Evolutionary conservation across 2,329 filamentous ascomycete species (phyloP).

Genomic region (Dactylonectria estremocensis): DNA sequence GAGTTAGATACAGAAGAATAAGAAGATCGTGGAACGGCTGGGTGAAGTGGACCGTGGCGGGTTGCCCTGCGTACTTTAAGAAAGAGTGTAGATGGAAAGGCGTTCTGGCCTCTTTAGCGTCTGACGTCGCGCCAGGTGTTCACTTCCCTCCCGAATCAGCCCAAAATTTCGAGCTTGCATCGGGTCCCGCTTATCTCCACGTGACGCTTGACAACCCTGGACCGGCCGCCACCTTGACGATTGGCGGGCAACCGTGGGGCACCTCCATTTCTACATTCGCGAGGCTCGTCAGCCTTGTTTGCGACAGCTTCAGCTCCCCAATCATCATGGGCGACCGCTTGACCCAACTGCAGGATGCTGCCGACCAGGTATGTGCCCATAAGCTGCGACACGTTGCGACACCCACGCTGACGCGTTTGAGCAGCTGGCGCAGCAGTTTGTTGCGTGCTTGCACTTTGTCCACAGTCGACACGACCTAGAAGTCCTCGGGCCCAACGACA

Average conservation of each 20-base stretch:
- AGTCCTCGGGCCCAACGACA: conserved; percentile 70
- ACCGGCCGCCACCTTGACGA: background rate
- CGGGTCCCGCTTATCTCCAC: conserved; percentile 45
- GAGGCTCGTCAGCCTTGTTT: conserved; percentile 16
- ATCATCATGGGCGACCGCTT: conserved; percentile 80
- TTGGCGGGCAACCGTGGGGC: conserved; percentile 14
- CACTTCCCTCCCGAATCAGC: conserved; percentile 47
- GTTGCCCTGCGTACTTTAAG: conserved; percentile 34
- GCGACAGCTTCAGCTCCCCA: conserved; percentile 12
- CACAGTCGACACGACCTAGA: conserved; percentile 78
- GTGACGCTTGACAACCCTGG: conserved; percentile 31
- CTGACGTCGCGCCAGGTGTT: conserved; percentile 51
- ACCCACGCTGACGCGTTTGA: conserved; percentile 22
- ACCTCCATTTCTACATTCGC: conserved; percentile 17
- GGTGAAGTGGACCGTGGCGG: conserved; percentile 25
- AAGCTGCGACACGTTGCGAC: background rate
- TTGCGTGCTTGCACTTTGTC: conserved; percentile 77
- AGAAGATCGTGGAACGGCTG: conserved; percentile 8
- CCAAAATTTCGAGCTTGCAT: conserved; percentile 43
- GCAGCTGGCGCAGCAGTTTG: conserved; percentile 78
- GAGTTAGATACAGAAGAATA: conserved; percentile 31
- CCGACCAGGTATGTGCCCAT: conserved; percentile 76
- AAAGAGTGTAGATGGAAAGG: conserved; percentile 40
- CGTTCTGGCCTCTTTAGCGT: conserved; percentile 37
- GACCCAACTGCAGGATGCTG: conserved; percentile 87